A percentile compares a stretch with the other conserved stretches of the same genome.
Evolutionary conservation across 2,329 filamentous ascomycete genomes (phyloP).

Genomic region (Ophiostoma montium): DNA sequence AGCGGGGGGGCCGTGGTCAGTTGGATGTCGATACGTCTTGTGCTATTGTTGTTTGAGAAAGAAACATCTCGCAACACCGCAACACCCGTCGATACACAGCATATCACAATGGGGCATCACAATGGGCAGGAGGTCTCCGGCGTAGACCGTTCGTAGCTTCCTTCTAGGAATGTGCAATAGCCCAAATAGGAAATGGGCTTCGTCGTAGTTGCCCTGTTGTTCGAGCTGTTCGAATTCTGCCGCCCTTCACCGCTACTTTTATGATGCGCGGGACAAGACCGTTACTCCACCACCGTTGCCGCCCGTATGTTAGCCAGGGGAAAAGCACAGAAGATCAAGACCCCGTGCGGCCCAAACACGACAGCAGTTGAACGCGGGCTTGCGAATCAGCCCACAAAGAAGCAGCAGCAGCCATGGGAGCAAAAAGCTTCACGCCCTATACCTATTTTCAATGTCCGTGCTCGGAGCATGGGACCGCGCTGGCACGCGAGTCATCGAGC

Average conservation of each 20-base stretch:
- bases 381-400: not conserved
- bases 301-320: not conserved
- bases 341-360: not conserved
- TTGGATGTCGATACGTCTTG: not conserved
- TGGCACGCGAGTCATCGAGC: slow-evolving; percentile 17
- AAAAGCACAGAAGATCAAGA: not conserved
- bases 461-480: slow-evolving; percentile 37
- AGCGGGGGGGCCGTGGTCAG: not conserved
- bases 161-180: not conserved
- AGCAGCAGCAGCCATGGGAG: slow-evolving; percentile 32
- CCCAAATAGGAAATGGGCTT: slow-evolving; percentile 5
- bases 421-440: slow-evolving; percentile 38
- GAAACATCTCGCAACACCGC: not conserved
- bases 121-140: not conserved
- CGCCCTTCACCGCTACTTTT: slow-evolving; percentile 3
- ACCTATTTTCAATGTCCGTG: slow-evolving; percentile 55
- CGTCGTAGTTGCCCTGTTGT: not conserved
- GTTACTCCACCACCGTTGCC: not conserved
- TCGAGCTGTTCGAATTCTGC: not conserved
- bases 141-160: slow-evolving; percentile 2
- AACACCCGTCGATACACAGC: not conserved
- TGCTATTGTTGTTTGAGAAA: not conserved
- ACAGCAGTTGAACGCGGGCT: not conserved
- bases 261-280: not conserved
- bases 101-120: too few relatives aligned